phyloP scores from a whole-genome alignment of 1,284 basidiomycete species.

The Ganoderma multipileum region DNA sequence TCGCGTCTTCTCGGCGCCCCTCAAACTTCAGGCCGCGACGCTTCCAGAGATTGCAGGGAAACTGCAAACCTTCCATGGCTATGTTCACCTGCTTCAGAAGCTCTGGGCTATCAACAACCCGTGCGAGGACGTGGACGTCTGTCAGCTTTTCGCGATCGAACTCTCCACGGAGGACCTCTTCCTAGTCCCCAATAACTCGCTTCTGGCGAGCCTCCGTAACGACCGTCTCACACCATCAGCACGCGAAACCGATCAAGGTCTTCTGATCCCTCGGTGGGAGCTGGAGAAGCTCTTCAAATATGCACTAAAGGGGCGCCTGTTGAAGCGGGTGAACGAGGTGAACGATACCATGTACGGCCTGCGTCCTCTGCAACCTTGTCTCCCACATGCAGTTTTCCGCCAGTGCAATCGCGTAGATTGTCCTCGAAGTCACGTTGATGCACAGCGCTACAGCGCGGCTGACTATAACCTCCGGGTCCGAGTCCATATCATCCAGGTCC shows the following conservation, averaged over 20 bases:
- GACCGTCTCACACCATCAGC: conserved; percentile 10
- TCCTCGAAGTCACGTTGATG: conserved; percentile 45
- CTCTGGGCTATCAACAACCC: conserved; percentile 40
- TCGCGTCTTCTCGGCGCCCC: conserved; percentile 42
- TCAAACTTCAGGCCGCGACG: conserved; percentile 31
- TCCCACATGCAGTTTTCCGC: conserved; percentile 42
- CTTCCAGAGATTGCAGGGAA: conserved; percentile 36
- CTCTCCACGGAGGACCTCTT: conserved; percentile 38
- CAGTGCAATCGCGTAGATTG: conserved; percentile 48
- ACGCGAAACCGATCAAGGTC: conserved; percentile 19
- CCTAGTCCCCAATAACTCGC: conserved; percentile 36
- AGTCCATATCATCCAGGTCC: conserved; percentile 55
- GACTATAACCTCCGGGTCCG: conserved; percentile 50
- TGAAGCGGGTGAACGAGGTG: conserved; percentile 42
- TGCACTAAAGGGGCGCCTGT: conserved; percentile 40
- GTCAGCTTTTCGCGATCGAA: conserved; percentile 48
- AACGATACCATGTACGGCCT: conserved; percentile 42
- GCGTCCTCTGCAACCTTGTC: conserved; percentile 48
- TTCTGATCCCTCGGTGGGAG: conserved; percentile 24
- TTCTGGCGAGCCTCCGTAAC: conserved; percentile 22
- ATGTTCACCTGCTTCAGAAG: conserved; percentile 43
- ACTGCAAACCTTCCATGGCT: conserved; percentile 46
- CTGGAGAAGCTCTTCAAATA: conserved; percentile 29
- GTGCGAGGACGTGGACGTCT: conserved; percentile 33
- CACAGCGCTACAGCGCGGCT: conserved; percentile 34